phyloP scores from a whole-genome alignment of 805 yeast species.

The Kodamaea hsintzibuensis region DNA sequence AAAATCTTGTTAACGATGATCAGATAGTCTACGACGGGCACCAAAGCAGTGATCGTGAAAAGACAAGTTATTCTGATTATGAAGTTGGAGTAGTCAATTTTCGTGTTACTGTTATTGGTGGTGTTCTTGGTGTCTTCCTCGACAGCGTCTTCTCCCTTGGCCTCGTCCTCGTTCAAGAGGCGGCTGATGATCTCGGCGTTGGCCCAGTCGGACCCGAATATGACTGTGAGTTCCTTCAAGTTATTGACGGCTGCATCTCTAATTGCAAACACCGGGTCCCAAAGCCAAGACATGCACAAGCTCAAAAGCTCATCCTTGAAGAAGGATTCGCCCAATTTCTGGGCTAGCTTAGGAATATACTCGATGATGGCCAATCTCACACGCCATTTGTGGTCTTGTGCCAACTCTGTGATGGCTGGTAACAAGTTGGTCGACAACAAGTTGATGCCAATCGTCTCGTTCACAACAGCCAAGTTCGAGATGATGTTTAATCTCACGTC shows the following conservation, averaged over 20 bases:
- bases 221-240: constrained; percentile 73
- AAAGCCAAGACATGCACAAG: constrained; percentile 94
- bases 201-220: constrained; percentile 95
- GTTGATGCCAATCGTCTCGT: constrained; percentile 92
- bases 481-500: constrained; percentile 95
- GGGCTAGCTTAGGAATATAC: constrained; percentile 91
- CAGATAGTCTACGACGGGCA: constrained; percentile 62
- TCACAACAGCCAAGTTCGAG: constrained; percentile 86
- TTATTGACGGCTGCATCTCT: constrained; percentile 94
- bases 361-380: constrained; percentile 96
- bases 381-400: constrained; percentile 97
- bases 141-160: constrained; percentile 20
- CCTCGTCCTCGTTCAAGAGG: constrained; percentile 45
- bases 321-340: constrained; percentile 89
- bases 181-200: constrained; percentile 77
- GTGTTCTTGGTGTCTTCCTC: constrained; percentile 23
- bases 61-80: constrained; percentile 90
- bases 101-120: constrained; percentile 17
- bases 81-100: constrained; percentile 65
- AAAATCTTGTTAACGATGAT: constrained; percentile 65
- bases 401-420: constrained; percentile 95
- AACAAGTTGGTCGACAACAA: constrained; percentile 80
- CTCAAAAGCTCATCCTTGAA: constrained; percentile 90
- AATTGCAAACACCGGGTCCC: constrained; percentile 96
- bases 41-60: constrained; percentile 80